Percentiles rank a stretch among this genome's conserved stretches.
phyloP scores from a whole-genome alignment of 495 filamentous ascomycete species.

The Trichoderma asperelloides region DNA sequence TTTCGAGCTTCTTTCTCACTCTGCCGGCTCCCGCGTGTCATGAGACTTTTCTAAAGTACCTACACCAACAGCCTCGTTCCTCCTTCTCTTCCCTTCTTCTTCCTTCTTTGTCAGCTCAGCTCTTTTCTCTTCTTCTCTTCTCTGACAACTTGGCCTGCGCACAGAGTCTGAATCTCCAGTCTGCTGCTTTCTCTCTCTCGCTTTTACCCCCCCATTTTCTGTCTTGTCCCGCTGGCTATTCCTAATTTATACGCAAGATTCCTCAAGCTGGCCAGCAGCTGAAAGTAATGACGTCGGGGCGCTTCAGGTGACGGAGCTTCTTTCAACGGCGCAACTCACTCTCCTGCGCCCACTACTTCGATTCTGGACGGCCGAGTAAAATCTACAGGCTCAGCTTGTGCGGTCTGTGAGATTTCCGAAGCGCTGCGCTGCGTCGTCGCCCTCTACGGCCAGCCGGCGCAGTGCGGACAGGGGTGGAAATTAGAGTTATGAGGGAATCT shows the following conservation, averaged over 20 bases:
- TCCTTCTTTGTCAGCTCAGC: not conserved
- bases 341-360: not conserved
- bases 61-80: not conserved
- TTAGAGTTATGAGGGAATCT: conserved; percentile 2
- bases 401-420: not conserved
- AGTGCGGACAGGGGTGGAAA: not conserved
- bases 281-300: conserved; percentile 1
- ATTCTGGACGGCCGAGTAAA: not conserved
- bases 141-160: not conserved
- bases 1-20: conserved; percentile 3
- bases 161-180: not conserved
- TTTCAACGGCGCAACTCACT: not conserved
- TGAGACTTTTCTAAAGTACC: not conserved
- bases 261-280: not conserved
- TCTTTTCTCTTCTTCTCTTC: not conserved
- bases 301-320: not conserved
- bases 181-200: not conserved
- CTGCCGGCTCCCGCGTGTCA: not conserved
- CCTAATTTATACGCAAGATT: not conserved
- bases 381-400: not conserved
- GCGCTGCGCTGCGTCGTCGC: not conserved
- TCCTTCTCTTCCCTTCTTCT: not conserved
- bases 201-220: not conserved
- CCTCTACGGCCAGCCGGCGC: not conserved
- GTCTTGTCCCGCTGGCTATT: not conserved